phyloP scores from a whole-genome alignment of 2,329 filamentous ascomycete species.

The Macrophomina pseudophaseolina region DNA sequence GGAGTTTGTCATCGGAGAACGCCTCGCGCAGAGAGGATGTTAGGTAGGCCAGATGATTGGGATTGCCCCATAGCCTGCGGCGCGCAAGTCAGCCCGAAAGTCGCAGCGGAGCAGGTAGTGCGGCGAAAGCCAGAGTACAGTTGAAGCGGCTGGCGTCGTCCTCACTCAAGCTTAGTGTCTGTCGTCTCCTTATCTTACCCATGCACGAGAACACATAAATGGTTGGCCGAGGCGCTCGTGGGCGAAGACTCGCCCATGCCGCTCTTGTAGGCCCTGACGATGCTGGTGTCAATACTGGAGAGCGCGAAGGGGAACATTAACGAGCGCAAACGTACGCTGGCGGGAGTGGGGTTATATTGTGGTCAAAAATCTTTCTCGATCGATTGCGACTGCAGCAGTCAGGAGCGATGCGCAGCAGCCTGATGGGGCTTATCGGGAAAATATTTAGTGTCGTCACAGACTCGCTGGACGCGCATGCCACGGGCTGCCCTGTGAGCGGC shows the following conservation, averaged over 20 bases:
- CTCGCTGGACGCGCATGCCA: background rate
- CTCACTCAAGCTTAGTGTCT: background rate
- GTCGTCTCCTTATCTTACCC: conserved; percentile 57
- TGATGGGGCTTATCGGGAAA: conserved; percentile 12
- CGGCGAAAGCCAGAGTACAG: conserved; percentile 12
- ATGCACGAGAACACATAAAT: conserved; percentile 79
- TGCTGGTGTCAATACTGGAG: conserved; percentile 34
- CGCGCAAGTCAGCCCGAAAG: background rate
- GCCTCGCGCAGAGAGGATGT: conserved; percentile 67
- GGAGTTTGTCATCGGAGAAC: conserved; percentile 66
- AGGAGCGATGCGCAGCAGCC: background rate
- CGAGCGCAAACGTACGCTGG: conserved; percentile 19
- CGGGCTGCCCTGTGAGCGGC: background rate
- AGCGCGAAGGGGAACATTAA: conserved; percentile 34
- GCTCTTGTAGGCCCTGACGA: conserved; percentile 26
- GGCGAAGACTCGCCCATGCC: conserved; percentile 28
- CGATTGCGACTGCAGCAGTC: background rate
- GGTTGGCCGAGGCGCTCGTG: conserved; percentile 47
- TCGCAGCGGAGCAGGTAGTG: background rate
- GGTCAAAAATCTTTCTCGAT: conserved; percentile 16
- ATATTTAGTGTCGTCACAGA: conserved; percentile 9
- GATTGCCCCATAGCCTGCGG: conserved; percentile 77
- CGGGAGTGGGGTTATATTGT: conserved; percentile 23
- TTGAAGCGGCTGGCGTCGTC: background rate
- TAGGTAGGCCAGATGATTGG: conserved; percentile 71